phyloP scores from a whole-genome alignment of 768 basidiomycete species.

The Trametes cinnabarina region DNA sequence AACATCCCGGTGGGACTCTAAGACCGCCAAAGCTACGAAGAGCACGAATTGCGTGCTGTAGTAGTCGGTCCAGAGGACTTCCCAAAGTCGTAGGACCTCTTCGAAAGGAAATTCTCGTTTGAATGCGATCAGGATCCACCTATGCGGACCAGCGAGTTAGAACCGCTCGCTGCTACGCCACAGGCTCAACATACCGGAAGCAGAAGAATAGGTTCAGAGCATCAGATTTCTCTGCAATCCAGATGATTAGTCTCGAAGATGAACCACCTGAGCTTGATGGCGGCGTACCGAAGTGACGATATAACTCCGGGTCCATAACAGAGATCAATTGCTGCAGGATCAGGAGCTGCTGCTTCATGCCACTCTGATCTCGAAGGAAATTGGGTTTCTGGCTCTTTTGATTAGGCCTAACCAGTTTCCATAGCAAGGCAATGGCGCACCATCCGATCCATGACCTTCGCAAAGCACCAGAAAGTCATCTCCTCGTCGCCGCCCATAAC shows the following conservation, averaged over 20 bases:
- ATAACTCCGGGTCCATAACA: slow-evolving; percentile 95
- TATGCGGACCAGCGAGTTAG: slow-evolving; percentile 25
- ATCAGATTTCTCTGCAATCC: slow-evolving; percentile 71
- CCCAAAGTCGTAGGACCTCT: slow-evolving; percentile 89
- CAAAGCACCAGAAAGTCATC: slow-evolving; percentile 95
- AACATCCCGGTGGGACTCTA: slow-evolving; percentile 94
- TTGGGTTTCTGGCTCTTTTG: slow-evolving; percentile 71
- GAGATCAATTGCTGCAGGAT: slow-evolving; percentile 87
- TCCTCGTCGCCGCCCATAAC: slow-evolving; percentile 88
- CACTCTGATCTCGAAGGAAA: slow-evolving; percentile 93
- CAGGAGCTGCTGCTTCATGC: slow-evolving; percentile 93
- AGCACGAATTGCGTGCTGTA: slow-evolving; percentile 87
- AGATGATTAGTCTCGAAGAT: neutral
- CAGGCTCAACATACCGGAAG: slow-evolving; percentile 68
- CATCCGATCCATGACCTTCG: slow-evolving; percentile 93
- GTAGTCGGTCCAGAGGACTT: slow-evolving; percentile 89
- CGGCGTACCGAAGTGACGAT: slow-evolving; percentile 76
- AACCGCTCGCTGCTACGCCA: neutral
- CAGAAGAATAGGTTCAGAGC: slow-evolving; percentile 96
- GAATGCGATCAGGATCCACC: slow-evolving; percentile 91
- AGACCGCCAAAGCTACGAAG: slow-evolving; percentile 89
- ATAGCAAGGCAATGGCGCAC: slow-evolving; percentile 41
- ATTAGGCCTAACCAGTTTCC: neutral
- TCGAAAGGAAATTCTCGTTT: slow-evolving; percentile 96
- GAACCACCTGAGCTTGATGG: neutral